Percentiles rank a stretch among this genome's conserved stretches.
Conservation (phyloP, 2,329 filamentous ascomycete genomes). For the Cryphonectria parasitica region DNA sequence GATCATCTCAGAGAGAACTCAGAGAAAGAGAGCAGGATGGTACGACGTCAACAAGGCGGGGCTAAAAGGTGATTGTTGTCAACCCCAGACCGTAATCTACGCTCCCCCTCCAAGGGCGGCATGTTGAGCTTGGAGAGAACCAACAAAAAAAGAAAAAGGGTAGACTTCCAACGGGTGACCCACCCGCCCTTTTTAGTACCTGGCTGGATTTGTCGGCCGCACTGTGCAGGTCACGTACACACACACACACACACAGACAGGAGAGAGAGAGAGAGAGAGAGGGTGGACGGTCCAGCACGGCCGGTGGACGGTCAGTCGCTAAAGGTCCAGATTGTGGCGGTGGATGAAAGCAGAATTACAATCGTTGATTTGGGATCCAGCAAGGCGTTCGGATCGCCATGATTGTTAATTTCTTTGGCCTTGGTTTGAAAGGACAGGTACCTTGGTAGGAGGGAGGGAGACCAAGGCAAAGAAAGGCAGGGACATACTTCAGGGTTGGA, state of each 20-base stretch:
- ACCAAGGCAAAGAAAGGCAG: neutral
- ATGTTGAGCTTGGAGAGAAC: neutral
- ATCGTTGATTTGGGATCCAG: conserved; percentile 6
- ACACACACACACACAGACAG: too few species aligned
- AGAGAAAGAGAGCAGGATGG: neutral
- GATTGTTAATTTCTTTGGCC: conserved; percentile 20
- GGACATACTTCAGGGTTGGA: neutral
- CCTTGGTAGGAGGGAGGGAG: neutral
- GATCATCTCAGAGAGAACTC: too few species aligned
- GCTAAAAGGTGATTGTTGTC: neutral
- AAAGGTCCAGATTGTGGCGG: conserved; percentile 24
- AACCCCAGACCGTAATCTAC: neutral
- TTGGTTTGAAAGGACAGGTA: conserved; percentile 12
- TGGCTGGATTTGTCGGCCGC: neutral
- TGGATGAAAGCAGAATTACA: conserved; percentile 23
- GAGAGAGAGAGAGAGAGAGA: neutral
- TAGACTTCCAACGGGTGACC: neutral
- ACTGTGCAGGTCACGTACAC: neutral
- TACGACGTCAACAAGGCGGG: neutral
- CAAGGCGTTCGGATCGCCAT: conserved; percentile 13
- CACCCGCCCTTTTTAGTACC: neutral
- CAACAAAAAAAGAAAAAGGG: neutral
- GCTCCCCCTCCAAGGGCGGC: neutral
- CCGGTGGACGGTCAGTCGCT: conserved; percentile 7
- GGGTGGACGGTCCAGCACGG: neutral